A percentile compares a stretch with the other conserved stretches of the same genome.
These are phyloP conservation scores for Butyriboletus appendiculatus DNA, from an alignment of 1,284 basidiomycete genomes.

Conservation along the genomic window DNA sequence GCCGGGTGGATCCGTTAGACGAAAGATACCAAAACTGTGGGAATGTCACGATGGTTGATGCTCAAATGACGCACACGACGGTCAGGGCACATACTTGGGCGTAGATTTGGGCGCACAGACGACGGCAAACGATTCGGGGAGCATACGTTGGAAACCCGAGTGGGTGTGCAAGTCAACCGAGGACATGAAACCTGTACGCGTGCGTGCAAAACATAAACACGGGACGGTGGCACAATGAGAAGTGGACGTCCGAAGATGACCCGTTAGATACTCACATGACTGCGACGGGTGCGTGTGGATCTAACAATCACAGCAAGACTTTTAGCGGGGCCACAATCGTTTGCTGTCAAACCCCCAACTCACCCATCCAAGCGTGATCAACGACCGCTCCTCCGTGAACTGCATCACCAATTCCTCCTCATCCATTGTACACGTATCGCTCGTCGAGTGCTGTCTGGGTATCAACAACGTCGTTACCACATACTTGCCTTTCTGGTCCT, in stretches of 20 bases:
- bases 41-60: not conserved
- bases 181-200: constrained; percentile 73
- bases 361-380: constrained; percentile 91
- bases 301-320: constrained; percentile 40
- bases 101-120: constrained; percentile 82
- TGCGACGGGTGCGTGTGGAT: constrained; percentile 94
- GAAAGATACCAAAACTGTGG: constrained; percentile 80
- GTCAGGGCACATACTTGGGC: constrained; percentile 57
- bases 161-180: constrained; percentile 90
- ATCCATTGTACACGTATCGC: constrained; percentile 87
- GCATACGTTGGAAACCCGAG: constrained; percentile 81
- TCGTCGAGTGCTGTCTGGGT: constrained; percentile 81
- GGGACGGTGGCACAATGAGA: constrained; percentile 7
- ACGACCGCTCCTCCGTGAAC: constrained; percentile 74
- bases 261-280: constrained; percentile 56
- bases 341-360: constrained; percentile 31
- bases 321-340: constrained; percentile 1
- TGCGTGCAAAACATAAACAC: not conserved
- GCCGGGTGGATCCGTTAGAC: constrained; percentile 83
- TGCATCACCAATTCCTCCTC: constrained; percentile 84
- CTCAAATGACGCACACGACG: not conserved
- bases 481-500: constrained; percentile 56
- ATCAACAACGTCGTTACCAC: constrained; percentile 77
- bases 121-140: constrained; percentile 89
- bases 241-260: not conserved